Evolutionary conservation across 2,329 filamentous ascomycete genomes (phyloP), one percentile per base, ranked within the genome.

Genomic region (Botrytis elliptica): DNA sequence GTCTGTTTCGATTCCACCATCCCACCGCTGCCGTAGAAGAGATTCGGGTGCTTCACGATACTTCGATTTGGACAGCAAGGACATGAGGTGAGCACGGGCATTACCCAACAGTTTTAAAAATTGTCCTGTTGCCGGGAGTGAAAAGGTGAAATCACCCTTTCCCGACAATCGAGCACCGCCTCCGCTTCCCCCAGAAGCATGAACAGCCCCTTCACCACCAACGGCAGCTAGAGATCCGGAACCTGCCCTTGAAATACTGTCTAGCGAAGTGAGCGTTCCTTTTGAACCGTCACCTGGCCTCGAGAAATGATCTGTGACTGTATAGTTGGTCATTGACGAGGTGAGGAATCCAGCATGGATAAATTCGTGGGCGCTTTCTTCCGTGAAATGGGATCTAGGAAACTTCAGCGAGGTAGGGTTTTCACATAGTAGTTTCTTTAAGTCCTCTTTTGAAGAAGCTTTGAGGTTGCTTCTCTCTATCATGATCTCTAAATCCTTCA

Each of bases 221-320:
- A 94, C 89, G 1, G 92, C 91, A 10, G 85, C 90, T 2, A 92
- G 79, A 4, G 90, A 90, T 22, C 92, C 92, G 0, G 92, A 91
- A 8, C 91, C 88, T 36, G 91, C 90, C 75, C 84, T 86, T 3
- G 90, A 88, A 36, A 92, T 88, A 40, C 85, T 86, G 55, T 90
- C 87, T 16, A 94, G 84, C 5, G 89, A 90, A 38, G 88, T 86
- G 55, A 91, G 83, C 16, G 86, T 88, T 25, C 86, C 86, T 76
- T 77, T 72, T 6, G 82, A 82, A 10, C 82, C 82, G 16, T 83
- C 79, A 16, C 82, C 82, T 1, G 84, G 83, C 4, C 81, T 81
- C 22, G 83, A 82, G 76, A 85, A 86, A 36, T 82, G 77, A 68
- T 84, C 82, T 72, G 79, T 84, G 73, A 79, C 79, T 74, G 77